Evolutionary conservation across 78 protist genomes (phyloP).

Genomic region (Chrysochromulina parva): DNA sequence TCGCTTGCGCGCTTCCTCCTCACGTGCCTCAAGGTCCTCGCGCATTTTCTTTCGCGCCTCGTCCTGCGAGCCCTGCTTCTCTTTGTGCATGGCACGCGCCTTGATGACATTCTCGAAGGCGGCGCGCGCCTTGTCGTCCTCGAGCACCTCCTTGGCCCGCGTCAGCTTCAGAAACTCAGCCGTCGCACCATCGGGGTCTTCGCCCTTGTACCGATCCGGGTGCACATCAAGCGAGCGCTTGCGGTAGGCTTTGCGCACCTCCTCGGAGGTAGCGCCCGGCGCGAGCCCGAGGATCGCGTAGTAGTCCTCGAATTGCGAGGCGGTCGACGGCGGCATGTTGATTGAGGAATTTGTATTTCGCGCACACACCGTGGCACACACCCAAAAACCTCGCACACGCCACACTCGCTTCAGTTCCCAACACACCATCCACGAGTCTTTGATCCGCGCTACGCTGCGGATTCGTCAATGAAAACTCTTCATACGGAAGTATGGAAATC

Average conservation of each 20-base stretch:
- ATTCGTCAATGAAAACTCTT: no score
- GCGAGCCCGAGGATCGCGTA: neutral
- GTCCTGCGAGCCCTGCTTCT: neutral
- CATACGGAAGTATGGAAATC: no score
- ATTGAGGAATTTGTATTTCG: no score
- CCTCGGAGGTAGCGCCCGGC: neutral
- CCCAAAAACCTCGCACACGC: no score
- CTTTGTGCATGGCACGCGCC: neutral
- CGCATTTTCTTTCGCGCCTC: neutral
- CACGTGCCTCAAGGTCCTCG: neutral
- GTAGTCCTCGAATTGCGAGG: neutral
- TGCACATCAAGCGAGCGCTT: neutral
- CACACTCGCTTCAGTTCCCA: no score
- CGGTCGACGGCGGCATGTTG: no score
- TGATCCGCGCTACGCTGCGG: no score
- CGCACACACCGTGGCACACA: no score
- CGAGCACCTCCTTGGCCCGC: neutral
- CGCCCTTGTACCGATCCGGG: neutral
- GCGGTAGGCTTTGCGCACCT: neutral
- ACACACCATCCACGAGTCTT: no score
- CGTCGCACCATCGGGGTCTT: neutral
- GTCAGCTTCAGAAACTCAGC: neutral
- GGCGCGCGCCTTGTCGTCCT: neutral
- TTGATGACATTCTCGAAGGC: neutral
- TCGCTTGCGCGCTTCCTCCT: neutral